Percentiles rank a stretch among this genome's conserved stretches.
Conservation (phyloP, 805 yeast genomes). For the Kuraishia ogatae region DNA sequence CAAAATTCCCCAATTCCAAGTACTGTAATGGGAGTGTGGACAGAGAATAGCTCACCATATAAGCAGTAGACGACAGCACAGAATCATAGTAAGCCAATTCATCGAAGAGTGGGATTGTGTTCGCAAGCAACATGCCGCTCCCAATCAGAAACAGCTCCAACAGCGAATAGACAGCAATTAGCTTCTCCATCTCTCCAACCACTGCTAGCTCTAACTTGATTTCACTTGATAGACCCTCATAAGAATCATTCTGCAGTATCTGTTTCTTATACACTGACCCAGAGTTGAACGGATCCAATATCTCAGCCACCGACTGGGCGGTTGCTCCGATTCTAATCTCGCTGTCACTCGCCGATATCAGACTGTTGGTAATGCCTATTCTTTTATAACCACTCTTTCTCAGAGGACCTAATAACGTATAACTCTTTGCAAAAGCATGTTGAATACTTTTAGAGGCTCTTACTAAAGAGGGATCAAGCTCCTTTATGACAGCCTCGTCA, state of each 20-base stretch:
- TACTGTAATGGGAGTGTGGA: conserved; percentile 28
- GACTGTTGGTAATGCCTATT: background rate
- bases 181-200: conserved; percentile 11
- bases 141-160: conserved; percentile 10
- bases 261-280: conserved; percentile 1
- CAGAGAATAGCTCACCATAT: conserved; percentile 25
- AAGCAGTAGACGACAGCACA: conserved; percentile 22
- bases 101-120: conserved; percentile 32
- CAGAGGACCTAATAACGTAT: background rate
- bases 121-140: conserved; percentile 23
- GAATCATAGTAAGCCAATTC: conserved; percentile 40
- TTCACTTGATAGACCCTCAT: background rate
- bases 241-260: background rate
- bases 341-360: background rate
- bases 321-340: background rate
- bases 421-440: background rate
- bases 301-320: background rate
- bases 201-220: conserved; percentile 2
- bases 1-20: conserved; percentile 6
- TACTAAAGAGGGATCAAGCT: background rate
- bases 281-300: background rate
- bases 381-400: background rate
- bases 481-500: background rate
- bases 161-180: conserved; percentile 14
- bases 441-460: background rate